Percentiles rank a stretch among this genome's conserved stretches.
Evolutionary conservation across 768 basidiomycete species (phyloP).

Genomic region (Tylopilus felleus): DNA sequence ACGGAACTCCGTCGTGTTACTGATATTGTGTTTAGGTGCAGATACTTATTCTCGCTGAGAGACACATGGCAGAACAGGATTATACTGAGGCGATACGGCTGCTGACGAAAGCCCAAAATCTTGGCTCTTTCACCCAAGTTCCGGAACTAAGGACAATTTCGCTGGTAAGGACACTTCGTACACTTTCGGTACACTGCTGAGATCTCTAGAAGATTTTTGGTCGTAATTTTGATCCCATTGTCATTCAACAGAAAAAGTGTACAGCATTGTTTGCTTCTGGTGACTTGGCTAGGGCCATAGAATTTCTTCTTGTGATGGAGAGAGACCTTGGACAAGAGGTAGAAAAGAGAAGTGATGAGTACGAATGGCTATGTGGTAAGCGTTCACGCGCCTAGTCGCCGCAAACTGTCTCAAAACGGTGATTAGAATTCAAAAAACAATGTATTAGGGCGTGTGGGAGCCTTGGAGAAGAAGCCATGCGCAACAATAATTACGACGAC

Average conservation of each 20-base stretch:
- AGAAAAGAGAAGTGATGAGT: background rate
- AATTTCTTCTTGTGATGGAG: background rate
- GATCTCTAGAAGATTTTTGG: conserved; percentile 9
- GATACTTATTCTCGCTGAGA: conserved; percentile 2
- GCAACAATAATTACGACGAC: background rate
- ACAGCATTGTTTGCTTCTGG: background rate
- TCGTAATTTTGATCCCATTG: conserved; percentile 7
- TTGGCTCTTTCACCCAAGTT: background rate
- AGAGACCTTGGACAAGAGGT: background rate
- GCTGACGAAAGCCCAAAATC: background rate
- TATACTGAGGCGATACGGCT: background rate
- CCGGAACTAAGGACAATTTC: conserved; percentile 3
- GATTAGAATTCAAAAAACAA: background rate
- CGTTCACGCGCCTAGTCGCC: too few species aligned
- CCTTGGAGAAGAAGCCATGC: conserved; percentile 4
- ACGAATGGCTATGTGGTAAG: conserved; percentile 5
- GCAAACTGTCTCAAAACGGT: background rate
- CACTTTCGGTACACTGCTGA: background rate
- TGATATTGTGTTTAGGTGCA: background rate
- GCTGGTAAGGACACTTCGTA: background rate
- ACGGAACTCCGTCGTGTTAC: too few species aligned
- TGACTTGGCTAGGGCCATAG: background rate
- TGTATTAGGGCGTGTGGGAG: background rate
- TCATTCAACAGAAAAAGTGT: background rate
- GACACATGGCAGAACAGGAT: background rate